phyloP scores from a whole-genome alignment of 2,329 filamentous ascomycete genomes.

The Botrytis paeoniae region DNA sequence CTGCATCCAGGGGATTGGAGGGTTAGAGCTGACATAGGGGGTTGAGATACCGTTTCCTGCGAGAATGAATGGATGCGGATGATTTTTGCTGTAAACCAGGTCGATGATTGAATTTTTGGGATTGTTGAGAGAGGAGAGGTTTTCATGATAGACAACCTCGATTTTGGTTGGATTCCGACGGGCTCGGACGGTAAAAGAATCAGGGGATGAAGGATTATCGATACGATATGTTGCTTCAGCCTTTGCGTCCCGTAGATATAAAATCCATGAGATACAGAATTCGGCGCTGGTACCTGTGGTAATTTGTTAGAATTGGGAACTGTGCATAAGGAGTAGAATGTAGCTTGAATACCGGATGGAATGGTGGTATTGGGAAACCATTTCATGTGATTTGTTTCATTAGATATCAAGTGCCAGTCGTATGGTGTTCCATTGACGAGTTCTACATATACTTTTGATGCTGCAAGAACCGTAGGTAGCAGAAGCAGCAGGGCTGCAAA shows the following conservation, averaged over 20 bases:
- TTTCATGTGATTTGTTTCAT: slow-evolving; percentile 27
- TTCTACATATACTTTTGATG: slow-evolving; percentile 19
- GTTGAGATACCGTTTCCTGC: slow-evolving; percentile 21
- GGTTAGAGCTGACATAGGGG: slow-evolving; percentile 25
- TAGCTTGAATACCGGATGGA: slow-evolving; percentile 12
- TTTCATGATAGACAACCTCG: slow-evolving; percentile 25
- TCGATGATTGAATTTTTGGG: slow-evolving; percentile 24
- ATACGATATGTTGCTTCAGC: slow-evolving; percentile 30
- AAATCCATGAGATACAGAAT: slow-evolving; percentile 25
- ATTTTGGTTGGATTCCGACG: slow-evolving; percentile 18
- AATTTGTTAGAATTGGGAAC: neutral
- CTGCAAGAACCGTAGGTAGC: slow-evolving; percentile 14
- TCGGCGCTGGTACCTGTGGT: slow-evolving; percentile 11
- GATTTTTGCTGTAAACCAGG: slow-evolving; percentile 23
- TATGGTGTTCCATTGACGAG: slow-evolving; percentile 29
- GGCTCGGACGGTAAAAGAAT: slow-evolving; percentile 28
- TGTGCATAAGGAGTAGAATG: neutral
- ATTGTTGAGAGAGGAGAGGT: slow-evolving; percentile 26
- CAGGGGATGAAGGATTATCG: slow-evolving; percentile 19
- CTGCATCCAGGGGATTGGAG: slow-evolving; percentile 31
- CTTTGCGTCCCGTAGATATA: slow-evolving; percentile 22
- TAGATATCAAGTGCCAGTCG: slow-evolving; percentile 25
- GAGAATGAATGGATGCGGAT: slow-evolving; percentile 27
- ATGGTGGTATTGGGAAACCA: slow-evolving; percentile 23
- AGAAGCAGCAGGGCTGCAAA: neutral